These are phyloP conservation scores for Aspergillus fumigatus DNA, from an alignment of 2,329 filamentous ascomycete genomes.

Conservation along the genomic window DNA sequence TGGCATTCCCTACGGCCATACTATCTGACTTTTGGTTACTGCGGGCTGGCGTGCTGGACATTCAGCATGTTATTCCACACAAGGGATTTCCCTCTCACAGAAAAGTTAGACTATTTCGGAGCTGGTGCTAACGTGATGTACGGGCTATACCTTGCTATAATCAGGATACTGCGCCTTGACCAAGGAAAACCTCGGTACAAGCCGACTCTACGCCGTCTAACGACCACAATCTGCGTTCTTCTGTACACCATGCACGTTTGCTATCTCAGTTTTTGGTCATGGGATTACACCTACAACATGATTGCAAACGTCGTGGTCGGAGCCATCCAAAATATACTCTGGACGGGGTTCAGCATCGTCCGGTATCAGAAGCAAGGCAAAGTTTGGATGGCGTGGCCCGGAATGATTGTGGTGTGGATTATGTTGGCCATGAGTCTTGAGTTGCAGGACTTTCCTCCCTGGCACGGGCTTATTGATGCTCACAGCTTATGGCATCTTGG, in stretches of 20 bases:
- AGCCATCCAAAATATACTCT: slow-evolving; percentile 73
- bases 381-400: slow-evolving; percentile 83
- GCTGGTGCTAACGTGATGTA: slow-evolving; percentile 88
- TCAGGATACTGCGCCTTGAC: slow-evolving; percentile 82
- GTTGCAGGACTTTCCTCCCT: slow-evolving; percentile 86
- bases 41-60: slow-evolving; percentile 78
- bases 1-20: slow-evolving; percentile 73
- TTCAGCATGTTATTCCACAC: slow-evolving; percentile 92
- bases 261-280: slow-evolving; percentile 79
- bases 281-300: slow-evolving; percentile 99
- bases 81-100: slow-evolving; percentile 76
- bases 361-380: slow-evolving; percentile 68
- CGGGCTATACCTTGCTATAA: slow-evolving; percentile 77
- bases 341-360: slow-evolving; percentile 76
- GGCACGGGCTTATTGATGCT: slow-evolving; percentile 78
- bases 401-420: slow-evolving; percentile 86
- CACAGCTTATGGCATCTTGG: slow-evolving; percentile 95
- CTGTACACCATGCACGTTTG: slow-evolving; percentile 73
- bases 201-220: slow-evolving; percentile 60
- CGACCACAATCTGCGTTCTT: slow-evolving; percentile 67
- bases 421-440: slow-evolving; percentile 93
- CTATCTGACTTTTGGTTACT: slow-evolving; percentile 74
- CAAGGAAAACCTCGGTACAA: slow-evolving; percentile 45
- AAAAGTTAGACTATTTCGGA: slow-evolving; percentile 94
- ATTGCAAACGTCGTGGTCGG: slow-evolving; percentile 83